phyloP scores from a whole-genome alignment of 768 basidiomycete genomes.

The Dentipellis fragilis region DNA sequence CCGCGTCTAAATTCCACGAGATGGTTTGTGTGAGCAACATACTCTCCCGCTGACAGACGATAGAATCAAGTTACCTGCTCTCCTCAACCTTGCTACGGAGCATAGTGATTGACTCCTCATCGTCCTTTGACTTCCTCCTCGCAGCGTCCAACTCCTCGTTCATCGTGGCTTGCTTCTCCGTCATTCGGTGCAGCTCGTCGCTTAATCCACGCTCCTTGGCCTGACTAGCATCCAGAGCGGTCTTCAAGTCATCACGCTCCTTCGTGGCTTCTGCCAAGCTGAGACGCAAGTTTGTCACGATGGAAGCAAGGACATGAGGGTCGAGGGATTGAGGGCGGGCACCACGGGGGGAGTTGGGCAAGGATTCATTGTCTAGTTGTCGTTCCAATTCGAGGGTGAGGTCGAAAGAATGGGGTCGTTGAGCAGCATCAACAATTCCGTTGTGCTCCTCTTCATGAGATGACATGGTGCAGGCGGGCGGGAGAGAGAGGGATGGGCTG shows the following conservation, averaged over 20 bases:
- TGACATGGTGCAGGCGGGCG: no score
- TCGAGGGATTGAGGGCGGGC: constrained; percentile 49
- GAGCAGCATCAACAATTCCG: no score
- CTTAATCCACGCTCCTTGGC: constrained; percentile 49
- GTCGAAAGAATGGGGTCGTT: constrained; percentile 42
- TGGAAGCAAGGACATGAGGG: constrained; percentile 64
- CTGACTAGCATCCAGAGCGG: constrained; percentile 38
- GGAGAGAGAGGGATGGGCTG: no score
- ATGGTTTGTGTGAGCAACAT: background rate
- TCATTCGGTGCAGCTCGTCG: constrained; percentile 54
- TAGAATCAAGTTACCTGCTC: constrained; percentile 47
- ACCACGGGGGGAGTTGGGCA: constrained; percentile 32
- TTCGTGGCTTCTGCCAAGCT: constrained; percentile 52
- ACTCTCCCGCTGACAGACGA: background rate
- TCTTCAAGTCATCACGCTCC: constrained; percentile 61
- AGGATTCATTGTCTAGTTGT: constrained; percentile 57
- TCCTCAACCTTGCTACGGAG: constrained; percentile 81
- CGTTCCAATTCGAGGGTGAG: constrained; percentile 72
- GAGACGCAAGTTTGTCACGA: constrained; percentile 64
- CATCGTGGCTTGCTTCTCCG: constrained; percentile 42
- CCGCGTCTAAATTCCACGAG: constrained; percentile 45
- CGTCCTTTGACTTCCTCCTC: constrained; percentile 38
- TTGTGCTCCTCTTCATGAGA: no score
- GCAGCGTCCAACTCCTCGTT: constrained; percentile 17
- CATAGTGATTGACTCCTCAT: constrained; percentile 67